A percentile compares a stretch with the other conserved stretches of the same genome.
Evolutionary conservation across 1,284 basidiomycete genomes (phyloP).

Genomic region (Phylloboletellus chloephorus): DNA sequence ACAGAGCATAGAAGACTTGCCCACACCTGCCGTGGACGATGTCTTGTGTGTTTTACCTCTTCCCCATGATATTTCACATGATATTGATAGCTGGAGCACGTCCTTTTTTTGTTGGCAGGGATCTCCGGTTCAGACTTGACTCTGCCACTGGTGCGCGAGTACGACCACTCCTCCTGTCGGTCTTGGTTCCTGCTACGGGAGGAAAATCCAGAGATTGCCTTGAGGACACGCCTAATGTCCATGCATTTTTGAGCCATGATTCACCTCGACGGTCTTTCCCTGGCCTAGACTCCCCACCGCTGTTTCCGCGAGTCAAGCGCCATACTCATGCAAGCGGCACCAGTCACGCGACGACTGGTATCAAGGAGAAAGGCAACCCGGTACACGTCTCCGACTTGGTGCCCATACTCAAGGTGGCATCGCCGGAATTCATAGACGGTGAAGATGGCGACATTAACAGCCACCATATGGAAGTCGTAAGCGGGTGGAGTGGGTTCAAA

Average conservation of each 20-base stretch:
- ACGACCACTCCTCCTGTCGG: constrained; percentile 21
- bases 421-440: constrained; percentile 29
- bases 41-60: constrained; percentile 26
- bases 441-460: constrained; percentile 38
- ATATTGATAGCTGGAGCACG: neutral
- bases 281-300: constrained; percentile 35
- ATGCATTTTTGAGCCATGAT: constrained; percentile 28
- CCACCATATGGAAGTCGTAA: constrained; percentile 49
- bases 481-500: constrained; percentile 51
- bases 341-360: neutral
- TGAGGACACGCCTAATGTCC: constrained; percentile 17
- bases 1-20: constrained; percentile 23
- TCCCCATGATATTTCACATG: neutral
- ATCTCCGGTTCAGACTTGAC: constrained; percentile 33
- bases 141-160: constrained; percentile 21
- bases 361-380: constrained; percentile 4
- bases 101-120: constrained; percentile 30
- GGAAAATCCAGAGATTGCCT: neutral
- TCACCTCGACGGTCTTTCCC: constrained; percentile 31
- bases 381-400: constrained; percentile 14
- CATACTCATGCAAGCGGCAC: neutral
- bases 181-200: constrained; percentile 4
- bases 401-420: constrained; percentile 16
- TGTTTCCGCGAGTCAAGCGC: constrained; percentile 42
- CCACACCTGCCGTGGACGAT: constrained; percentile 28